Evolutionary conservation across 2,329 filamentous ascomycete genomes (phyloP), one percentile per base, ranked within the genome.

Genomic region (Aspergillus nomiae): DNA sequence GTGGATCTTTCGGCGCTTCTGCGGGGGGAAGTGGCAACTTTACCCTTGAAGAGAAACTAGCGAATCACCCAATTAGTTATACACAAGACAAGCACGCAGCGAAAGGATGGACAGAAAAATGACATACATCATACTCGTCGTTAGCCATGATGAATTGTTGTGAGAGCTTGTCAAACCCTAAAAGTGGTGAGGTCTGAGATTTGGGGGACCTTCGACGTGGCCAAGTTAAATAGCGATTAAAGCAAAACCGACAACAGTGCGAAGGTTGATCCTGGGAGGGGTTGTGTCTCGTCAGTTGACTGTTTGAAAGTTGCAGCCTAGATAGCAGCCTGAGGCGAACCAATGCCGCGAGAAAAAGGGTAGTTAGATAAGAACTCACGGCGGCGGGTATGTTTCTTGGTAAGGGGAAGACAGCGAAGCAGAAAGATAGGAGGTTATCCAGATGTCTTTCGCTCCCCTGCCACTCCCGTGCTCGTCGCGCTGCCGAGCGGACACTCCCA

Each of bases 21-120:
- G 68, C 63, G 53, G 61, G 60, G 46, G 56, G 62, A 63, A 68
- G 67, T 70, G 69, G 70, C 70, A 68, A 73, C 69, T 59, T 70
- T 85, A 96, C 93, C 93, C 91, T 99, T 98, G 89, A 99, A 99
- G 79, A 98, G 92, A 81, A 98, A 98, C 94, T 97, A 80, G 70
- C 41, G 58, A 57, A 36, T 63, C 57, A 67, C 61, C 41, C 24
- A 74, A 58, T 61, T 53, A 71, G 54, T 32, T 50, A 55, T 67
- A 57, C 45, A 41, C 45, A 41, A 34, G 6, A 48, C 48, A 8
- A 14, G 38, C 19, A 45, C 38, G 48, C n/a, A 32, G 26, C 56
- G 9, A 54, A 14, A 62, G 32, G 53, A 61, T 16, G 21, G 62
- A 8, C 12, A 54, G 19, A 41, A 36, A 10, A 51, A 43, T 19